phyloP scores from a whole-genome alignment of 2,329 filamentous ascomycete species.

The Colletotrichum euphorbiae region DNA sequence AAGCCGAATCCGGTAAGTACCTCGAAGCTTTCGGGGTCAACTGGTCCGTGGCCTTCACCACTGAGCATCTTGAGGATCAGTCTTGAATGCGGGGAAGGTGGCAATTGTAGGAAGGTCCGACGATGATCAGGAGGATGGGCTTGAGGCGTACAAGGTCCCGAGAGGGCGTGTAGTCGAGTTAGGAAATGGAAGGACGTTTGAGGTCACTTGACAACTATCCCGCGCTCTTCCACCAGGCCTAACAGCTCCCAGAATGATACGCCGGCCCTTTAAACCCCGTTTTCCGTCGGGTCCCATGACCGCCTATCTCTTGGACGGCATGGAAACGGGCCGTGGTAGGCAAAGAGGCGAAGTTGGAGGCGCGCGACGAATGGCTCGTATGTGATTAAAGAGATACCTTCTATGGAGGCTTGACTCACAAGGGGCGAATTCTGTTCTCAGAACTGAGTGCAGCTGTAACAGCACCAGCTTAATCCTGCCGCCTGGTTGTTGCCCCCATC shows the following conservation, averaged over 20 bases:
- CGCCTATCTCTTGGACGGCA: constrained; percentile 15
- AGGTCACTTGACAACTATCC: constrained; percentile 30
- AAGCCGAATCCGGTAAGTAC: constrained; percentile 21
- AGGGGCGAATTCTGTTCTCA: constrained; percentile 2
- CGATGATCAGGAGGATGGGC: constrained; percentile 21
- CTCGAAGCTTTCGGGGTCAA: constrained; percentile 3
- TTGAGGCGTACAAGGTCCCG: constrained; percentile 18
- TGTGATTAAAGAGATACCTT: constrained; percentile 5
- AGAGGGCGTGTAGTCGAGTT: constrained; percentile 8
- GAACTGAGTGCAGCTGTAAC: background rate
- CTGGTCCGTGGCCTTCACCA: constrained; percentile 19
- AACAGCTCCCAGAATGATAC: background rate
- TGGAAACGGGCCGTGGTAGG: constrained; percentile 1
- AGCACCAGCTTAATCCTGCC: background rate
- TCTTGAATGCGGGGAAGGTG: constrained; percentile 34
- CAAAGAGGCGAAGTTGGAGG: constrained; percentile 12
- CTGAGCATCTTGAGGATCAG: constrained; percentile 32
- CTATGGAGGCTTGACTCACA: constrained; percentile 14
- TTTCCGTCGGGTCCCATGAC: constrained; percentile 24
- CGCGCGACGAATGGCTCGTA: background rate
- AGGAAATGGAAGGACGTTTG: constrained; percentile 31
- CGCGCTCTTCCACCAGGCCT: background rate
- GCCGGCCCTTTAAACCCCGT: constrained; percentile 12
- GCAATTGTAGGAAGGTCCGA: constrained; percentile 28
- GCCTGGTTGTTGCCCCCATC: constrained; percentile 1